Evolutionary conservation across 1,284 basidiomycete species (phyloP).

Genomic region (Uromyces viciae-fabae): DNA sequence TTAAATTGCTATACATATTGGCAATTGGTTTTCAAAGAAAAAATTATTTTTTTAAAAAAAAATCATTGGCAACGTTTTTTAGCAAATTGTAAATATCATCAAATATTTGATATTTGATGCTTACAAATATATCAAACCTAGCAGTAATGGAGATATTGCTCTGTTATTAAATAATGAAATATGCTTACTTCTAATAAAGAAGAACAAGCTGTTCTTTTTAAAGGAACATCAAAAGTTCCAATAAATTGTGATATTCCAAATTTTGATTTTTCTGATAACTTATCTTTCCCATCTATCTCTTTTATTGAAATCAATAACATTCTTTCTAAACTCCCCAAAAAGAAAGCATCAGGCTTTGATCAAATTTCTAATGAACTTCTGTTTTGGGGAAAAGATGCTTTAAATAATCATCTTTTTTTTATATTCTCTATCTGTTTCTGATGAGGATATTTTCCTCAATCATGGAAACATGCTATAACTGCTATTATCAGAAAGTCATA

Average conservation of each 20-base stretch:
- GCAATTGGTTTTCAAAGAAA: constrained; percentile 9
- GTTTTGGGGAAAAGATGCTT: not conserved
- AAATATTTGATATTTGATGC: not conserved
- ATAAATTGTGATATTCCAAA: not conserved
- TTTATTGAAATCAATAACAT: not conserved
- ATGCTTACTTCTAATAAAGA: too few relatives aligned
- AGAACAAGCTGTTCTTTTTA: too few relatives aligned
- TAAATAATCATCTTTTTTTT: not conserved
- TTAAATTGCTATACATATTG: not conserved
- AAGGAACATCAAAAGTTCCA: not conserved
- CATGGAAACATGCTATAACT: not conserved
- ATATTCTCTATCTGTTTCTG: not conserved
- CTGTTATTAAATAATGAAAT: not conserved
- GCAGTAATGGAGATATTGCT: not conserved
- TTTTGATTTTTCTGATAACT: not conserved
- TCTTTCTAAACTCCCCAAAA: not conserved
- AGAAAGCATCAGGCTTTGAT: not conserved
- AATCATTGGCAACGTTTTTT: not conserved
- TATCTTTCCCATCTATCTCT: not conserved
- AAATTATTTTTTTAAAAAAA: not conserved
- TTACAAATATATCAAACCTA: too few relatives aligned
- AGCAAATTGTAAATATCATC: not conserved
- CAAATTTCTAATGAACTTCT: not conserved
- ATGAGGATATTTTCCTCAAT: not conserved
- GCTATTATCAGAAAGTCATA: too few relatives aligned